Evolutionary conservation across 1,284 basidiomycete species (phyloP), one percentile per base, ranked within the genome.

Genomic region (Microbotryum lychnidis-dioicae): DNA sequence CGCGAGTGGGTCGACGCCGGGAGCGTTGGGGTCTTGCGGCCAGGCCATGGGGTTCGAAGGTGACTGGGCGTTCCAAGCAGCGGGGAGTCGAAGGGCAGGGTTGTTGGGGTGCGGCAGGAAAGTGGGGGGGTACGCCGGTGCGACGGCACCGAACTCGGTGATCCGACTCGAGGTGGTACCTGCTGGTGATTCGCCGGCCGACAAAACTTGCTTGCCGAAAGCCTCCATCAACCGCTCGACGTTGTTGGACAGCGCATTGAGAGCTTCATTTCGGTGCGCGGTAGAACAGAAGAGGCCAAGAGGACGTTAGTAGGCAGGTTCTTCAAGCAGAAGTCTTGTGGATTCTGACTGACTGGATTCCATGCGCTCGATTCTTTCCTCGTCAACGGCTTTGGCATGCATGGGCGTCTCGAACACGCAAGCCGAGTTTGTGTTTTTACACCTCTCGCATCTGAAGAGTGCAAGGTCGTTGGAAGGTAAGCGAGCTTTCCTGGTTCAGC

Each of bases 351-450:
- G 27, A 50, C 16, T 53, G 21, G 18, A 20, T 29, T 48, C 57
- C 21, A 58, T 51, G 51, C 58, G 58, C 45, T 46, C 45, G 8
- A 48, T 42, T 20, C 46, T 27, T 29, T 59, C 58, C n/a, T 59
- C 58, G 46, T 59, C 58, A n/a, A 48, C 46, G 14, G 51, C 25
- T 18, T 54, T 59, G 52, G 9, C 31, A 2, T n/a, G 21, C n/a
- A 46, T 45, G 16, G 57, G 50, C 31, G 51, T 29, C 23, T 59
- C 58, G n/a, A 59, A 59, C 3, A 59, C 58, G 25, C 58, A 59
- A 4, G 4, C 12, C 18, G 44, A 42, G 6, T 42, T 42, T 42
- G 37, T 18, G 37, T 42, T 42, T 18, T 42, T 42, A 18, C 37
- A 42, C 14, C 37, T 42, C 37, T 42, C 37, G 37, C 37, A 42